Base-by-base conservation (phyloP, 306 rosid species). In the Castanea mollissima region DNA sequence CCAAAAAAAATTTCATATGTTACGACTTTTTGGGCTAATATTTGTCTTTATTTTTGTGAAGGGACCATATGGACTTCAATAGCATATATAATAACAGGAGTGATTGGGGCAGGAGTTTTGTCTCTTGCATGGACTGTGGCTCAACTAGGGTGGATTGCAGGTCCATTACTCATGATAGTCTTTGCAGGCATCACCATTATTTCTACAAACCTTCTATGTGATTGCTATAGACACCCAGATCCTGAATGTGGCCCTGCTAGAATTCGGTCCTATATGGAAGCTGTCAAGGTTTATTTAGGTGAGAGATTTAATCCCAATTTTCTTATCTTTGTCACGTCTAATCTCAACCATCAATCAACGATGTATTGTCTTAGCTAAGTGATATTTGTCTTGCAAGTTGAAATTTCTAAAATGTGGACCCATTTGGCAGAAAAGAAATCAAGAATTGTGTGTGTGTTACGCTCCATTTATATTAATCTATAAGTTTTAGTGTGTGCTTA, bases 101-200 rank as follows among this genome's bases (percentile, higher is more conserved):
- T 94, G 58, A 86, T 94, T 81, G 98, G 97, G 19, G 90, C 98
- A 70, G 98, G 96, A 21, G 96, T 94, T 34, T 69, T 92, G 14
- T 92, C 98, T 21, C 78, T 92, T 41, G 86, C 98, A 13, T 94
- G 98, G 98, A 77, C 87, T 2, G 76, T 88, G 65, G 92, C 98
- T 38, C 96, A 92, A 69, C 73, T 94, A 1, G 98, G 98, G 16
- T 94, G 97, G 98, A 58, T 88, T 57, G 94, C 72, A 0, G 98
- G 92, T 10, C 94, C 97, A 8, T 1, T 90, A 2, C 29, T 21
- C 14, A 78, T 85, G 73, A 21, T 92, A 55, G 14, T 55, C 23
- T 89, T 94, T 74, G 96, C 98, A 31, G 13, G 19, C 55, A 71
- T 78, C 11, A 90, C 95, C 29, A 14, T 69, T 32, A 7, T 87